phyloP scores from a whole-genome alignment of 139 green algal species.

The Picochlorum sp. region DNA sequence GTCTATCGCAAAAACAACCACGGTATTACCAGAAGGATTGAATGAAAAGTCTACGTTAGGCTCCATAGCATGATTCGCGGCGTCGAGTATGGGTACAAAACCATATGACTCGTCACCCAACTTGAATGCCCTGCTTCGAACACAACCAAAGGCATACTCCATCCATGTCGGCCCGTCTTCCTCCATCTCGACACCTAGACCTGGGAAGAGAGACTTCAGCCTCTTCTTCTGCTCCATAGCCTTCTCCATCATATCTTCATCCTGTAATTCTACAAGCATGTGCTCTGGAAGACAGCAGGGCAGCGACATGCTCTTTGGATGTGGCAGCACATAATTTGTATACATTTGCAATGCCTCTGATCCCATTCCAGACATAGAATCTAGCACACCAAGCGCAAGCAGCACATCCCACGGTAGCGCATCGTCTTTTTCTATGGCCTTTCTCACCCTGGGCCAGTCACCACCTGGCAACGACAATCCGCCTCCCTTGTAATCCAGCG shows the following conservation, averaged over 20 bases:
- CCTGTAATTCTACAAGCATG: slow-evolving; percentile 46
- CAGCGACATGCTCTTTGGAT: slow-evolving; percentile 35
- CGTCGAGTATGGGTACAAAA: slow-evolving; percentile 52
- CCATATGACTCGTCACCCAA: slow-evolving; percentile 30
- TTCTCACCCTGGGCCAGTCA: slow-evolving; percentile 13
- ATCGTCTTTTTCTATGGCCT: slow-evolving; percentile 22
- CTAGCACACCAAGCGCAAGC: slow-evolving; percentile 49
- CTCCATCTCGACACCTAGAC: slow-evolving; percentile 16
- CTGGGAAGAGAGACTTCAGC: slow-evolving; percentile 35
- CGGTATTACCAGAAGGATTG: not conserved
- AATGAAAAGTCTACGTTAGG: slow-evolving; percentile 43
- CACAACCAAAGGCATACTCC: slow-evolving; percentile 48
- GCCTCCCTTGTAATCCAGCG: slow-evolving; percentile 33
- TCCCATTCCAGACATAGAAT: slow-evolving; percentile 39
- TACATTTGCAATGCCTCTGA: slow-evolving; percentile 34
- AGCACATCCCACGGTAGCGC: slow-evolving; percentile 53
- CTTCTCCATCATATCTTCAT: slow-evolving; percentile 30
- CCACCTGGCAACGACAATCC: slow-evolving; percentile 27
- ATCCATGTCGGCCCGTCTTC: slow-evolving; percentile 35
- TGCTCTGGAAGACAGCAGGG: slow-evolving; percentile 39
- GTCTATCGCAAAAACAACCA: slow-evolving; percentile 40
- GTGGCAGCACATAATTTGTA: slow-evolving; percentile 41
- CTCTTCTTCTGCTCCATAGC: slow-evolving; percentile 42
- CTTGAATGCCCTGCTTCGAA: slow-evolving; percentile 40
- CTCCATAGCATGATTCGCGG: slow-evolving; percentile 41